Evolutionary conservation across 169 alveolate genomes (phyloP), one percentile per base, ranked within the genome.

Genomic region (Besnoitia besnoiti): DNA sequence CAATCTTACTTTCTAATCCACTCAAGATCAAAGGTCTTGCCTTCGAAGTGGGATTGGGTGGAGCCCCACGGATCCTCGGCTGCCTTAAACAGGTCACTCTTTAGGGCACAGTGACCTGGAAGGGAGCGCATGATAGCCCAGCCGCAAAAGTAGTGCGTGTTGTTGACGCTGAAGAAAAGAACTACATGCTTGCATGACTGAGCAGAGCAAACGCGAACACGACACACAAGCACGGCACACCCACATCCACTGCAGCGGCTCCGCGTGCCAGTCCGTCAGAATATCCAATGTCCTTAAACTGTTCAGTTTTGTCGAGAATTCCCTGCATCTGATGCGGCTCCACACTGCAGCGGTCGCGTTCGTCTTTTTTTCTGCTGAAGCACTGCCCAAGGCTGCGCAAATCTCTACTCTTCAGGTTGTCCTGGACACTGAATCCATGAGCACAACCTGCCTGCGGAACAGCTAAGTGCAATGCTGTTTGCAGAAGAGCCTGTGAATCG

Each of bases 71-170:
- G 55, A 21, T 40, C 87, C 16, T 77, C 87, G 8, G 87, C 87
- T 40, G 39, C 59, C 39, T 24, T 37, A 55, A 77, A 77, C 3
- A 77, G 59, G 59, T 77, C 55, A 37, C 87, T 77, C 59, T 44
- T 44, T n/a, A 77, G 14, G 59, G 50, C 50, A 24, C 87, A 77
- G 33, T 42, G 55, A 0, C 87, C 87, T 0, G 87, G 87, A 5
- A 37, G 33, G 0, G 87, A 77, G 59, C 87, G 87, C 87, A 77
- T 77, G 59, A 77, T 10, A 16, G 87, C 87, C 87, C 87, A 77
- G 40, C 87, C 87, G 59, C 87, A 40, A 35, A 77, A 77, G 59
- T 77, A 40, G 59, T 44, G 49, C 59, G 87, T 77, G 59, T 44
- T 44, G 59, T 77, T 77, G 59, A 77, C 87, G 37, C 87, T 77